Evolutionary conservation across 176 grass and related monocot species (phyloP), one percentile per base, ranked within the genome.

Genomic region (Paspalum vaginatum): DNA sequence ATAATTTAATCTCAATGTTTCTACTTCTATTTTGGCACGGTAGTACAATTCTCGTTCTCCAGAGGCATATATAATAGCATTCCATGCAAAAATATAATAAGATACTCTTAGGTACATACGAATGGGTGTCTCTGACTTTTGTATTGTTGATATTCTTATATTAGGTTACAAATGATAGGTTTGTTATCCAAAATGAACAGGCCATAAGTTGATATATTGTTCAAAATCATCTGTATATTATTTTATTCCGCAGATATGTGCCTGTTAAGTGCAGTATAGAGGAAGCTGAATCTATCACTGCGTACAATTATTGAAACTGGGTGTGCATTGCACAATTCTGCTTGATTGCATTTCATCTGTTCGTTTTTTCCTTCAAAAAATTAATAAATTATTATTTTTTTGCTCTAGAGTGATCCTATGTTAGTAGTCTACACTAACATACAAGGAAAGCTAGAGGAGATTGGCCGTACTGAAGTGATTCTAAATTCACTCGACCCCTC

Each of bases 401-500:
- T 84, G 21, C 65, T 84, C 12, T 79, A 95, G 96, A 98, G 96
- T 82, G 96, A 98, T 81, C 92, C 96, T 48, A 91, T 98, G 92
- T 78, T 89, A 81, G 90, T 98, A 40, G 57, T 93, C 21, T 98
- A 93, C 84, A 25, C 64, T 69, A 84, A 70, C 70, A 88, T 38
- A 81, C 80, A 98, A 22, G 79, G 84, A 78, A 98, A 79, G 77
- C 88, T 91, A 72, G 88, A 95, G 86, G 96, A 98, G 91, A 81
- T 98, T 85, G 92, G 92, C 25, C 92, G 90, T 70, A 98, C 92
- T 61, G 96, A 98, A 89, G 92, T 98, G 8, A 86, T 95, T 86
- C 51, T 87, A 76, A 98, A 98, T 81, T 89, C 84, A 50, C 64
- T 95, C 50, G 93, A 87, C 53, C 96, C 96, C 48, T 60, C 72